phyloP scores from a whole-genome alignment of 169 alveolate genomes.

The Plasmodium billcollinsi region DNA sequence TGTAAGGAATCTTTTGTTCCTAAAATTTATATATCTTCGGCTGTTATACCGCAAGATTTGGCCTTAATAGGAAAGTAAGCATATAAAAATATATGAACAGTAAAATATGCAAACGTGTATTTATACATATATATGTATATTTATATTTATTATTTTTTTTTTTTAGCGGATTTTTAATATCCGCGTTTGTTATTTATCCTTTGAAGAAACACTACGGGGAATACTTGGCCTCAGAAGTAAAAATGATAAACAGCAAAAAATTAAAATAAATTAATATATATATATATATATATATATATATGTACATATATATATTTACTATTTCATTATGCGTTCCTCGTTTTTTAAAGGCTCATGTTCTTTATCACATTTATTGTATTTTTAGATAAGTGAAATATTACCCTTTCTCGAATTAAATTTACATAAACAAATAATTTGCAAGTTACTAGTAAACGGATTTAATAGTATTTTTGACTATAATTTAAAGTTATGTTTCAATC shows the following conservation, averaged over 20 bases:
- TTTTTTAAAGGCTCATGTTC: neutral
- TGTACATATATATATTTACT: neutral
- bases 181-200: slow-evolving; percentile 72
- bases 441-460: slow-evolving; percentile 66
- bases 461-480: slow-evolving; percentile 69
- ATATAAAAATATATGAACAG: too few species aligned
- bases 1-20: slow-evolving; percentile 73
- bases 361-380: neutral
- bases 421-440: slow-evolving; percentile 76
- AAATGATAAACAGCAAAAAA: neutral
- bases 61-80: slow-evolving; percentile 72
- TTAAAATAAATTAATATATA: neutral
- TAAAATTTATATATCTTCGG: slow-evolving; percentile 57
- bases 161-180: slow-evolving; percentile 69
- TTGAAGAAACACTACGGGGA: slow-evolving; percentile 71
- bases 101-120: too few species aligned
- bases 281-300: neutral
- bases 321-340: neutral
- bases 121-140: neutral
- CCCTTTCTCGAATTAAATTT: slow-evolving; percentile 76
- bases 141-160: neutral
- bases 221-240: slow-evolving; percentile 68
- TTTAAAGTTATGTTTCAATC: slow-evolving; percentile 59
- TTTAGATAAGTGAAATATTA: slow-evolving; percentile 66
- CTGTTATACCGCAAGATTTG: slow-evolving; percentile 44